These are phyloP conservation scores for Phytophthora megakarya DNA, from an alignment of 352 stramenopile species.

Conservation along the genomic window DNA sequence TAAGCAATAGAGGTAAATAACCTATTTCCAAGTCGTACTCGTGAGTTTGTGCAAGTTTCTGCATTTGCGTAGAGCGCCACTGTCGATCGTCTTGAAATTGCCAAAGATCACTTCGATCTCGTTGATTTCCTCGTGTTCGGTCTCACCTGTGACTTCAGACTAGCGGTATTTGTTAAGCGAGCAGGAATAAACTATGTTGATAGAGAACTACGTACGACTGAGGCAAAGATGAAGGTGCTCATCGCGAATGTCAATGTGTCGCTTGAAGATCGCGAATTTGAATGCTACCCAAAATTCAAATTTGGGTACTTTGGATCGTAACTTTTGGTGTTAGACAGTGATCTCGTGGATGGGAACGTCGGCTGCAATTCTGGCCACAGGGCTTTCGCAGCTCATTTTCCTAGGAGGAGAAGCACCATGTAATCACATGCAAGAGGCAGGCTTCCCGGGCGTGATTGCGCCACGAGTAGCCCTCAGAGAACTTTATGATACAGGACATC, in stretches of 20 bases:
- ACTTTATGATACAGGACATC: too few relatives aligned
- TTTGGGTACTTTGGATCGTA: neutral
- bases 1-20: neutral
- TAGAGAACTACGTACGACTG: slow-evolving; percentile 38
- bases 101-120: slow-evolving; percentile 89
- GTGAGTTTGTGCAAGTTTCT: slow-evolving; percentile 58
- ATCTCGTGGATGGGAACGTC: too few relatives aligned
- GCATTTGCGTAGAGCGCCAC: slow-evolving; percentile 50
- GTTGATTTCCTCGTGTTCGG: slow-evolving; percentile 62
- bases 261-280: slow-evolving; percentile 22
- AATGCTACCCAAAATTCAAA: neutral
- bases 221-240: slow-evolving; percentile 38
- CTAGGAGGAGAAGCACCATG: too few relatives aligned
- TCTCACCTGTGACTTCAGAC: slow-evolving; percentile 64
- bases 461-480: too few relatives aligned
- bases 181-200: neutral
- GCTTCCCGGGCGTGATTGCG: too few relatives aligned
- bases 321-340: too few relatives aligned
- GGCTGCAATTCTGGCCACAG: too few relatives aligned
- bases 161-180: slow-evolving; percentile 25
- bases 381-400: too few relatives aligned
- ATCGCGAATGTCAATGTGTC: neutral
- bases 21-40: slow-evolving; percentile 28
- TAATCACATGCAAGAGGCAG: too few relatives aligned
- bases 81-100: slow-evolving; percentile 51